Conservation (phyloP, 2,329 filamentous ascomycete genomes). For the Elsinoe ampelina region DNA sequence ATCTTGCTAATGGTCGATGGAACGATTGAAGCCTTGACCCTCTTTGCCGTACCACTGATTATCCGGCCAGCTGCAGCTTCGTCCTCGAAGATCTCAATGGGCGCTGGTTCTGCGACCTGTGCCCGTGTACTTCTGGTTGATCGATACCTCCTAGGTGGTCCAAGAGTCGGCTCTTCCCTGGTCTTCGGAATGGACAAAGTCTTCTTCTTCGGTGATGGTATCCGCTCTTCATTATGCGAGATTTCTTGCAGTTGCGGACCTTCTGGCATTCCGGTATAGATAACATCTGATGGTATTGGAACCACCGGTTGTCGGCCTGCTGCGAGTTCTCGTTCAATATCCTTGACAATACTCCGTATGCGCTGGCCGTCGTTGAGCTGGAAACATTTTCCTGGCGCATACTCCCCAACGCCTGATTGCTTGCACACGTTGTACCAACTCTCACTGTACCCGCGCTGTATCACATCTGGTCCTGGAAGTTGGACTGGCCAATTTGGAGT, state of each 20-base stretch:
- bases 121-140: slow-evolving; percentile 6
- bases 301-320: slow-evolving; percentile 40
- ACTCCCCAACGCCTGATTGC: slow-evolving; percentile 42
- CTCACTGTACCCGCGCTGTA: slow-evolving; percentile 41
- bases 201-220: slow-evolving; percentile 18
- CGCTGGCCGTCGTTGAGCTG: slow-evolving; percentile 38
- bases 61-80: slow-evolving; percentile 10
- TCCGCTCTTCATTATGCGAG: slow-evolving; percentile 34
- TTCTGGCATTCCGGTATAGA: slow-evolving; percentile 39
- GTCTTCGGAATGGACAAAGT: slow-evolving; percentile 12
- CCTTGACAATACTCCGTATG: slow-evolving; percentile 41
- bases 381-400: slow-evolving; percentile 37
- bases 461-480: slow-evolving; percentile 34
- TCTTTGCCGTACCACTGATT: not conserved
- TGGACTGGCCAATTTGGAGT: slow-evolving; percentile 39
- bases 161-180: not conserved
- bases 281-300: slow-evolving; percentile 39
- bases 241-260: slow-evolving; percentile 36
- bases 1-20: not conserved
- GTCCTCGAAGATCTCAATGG: slow-evolving; percentile 30
- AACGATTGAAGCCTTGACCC: not conserved
- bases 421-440: slow-evolving; percentile 43
- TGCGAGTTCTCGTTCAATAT: slow-evolving; percentile 41
- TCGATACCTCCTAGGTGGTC: not conserved
- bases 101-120: slow-evolving; percentile 20